Percentiles rank a stretch among this genome's conserved stretches.
Conservation (phyloP, 139 green algal genomes). For the Astrephomene gubernaculifera region DNA sequence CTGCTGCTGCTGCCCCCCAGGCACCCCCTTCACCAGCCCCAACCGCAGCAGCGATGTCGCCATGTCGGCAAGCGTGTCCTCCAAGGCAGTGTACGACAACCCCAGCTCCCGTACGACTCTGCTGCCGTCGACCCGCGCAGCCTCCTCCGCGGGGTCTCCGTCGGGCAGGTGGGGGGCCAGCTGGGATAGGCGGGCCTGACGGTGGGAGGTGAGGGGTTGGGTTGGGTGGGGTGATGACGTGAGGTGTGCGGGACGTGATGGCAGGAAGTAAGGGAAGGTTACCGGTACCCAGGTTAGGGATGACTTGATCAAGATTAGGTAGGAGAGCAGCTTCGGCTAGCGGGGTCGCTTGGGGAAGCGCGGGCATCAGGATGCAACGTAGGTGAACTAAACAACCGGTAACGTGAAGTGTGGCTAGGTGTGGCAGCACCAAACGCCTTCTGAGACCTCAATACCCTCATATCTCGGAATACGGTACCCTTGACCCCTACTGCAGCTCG, state of each 20-base stretch:
- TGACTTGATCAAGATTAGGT: background rate
- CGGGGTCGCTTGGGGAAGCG: background rate
- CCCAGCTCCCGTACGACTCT: slow-evolving; percentile 68
- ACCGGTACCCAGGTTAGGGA: too few relatives aligned
- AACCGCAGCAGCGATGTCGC: slow-evolving; percentile 4
- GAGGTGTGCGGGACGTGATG: too few relatives aligned
- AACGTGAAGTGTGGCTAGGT: too few relatives aligned
- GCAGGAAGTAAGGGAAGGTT: too few relatives aligned
- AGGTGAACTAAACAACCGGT: background rate
- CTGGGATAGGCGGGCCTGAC: background rate
- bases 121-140: slow-evolving; percentile 5
- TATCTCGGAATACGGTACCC: too few relatives aligned
- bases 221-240: background rate
- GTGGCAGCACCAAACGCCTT: too few relatives aligned
- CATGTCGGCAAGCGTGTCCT: slow-evolving; percentile 48
- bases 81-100: slow-evolving; percentile 17
- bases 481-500: too few relatives aligned
- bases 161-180: slow-evolving; percentile 17
- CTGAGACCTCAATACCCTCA: too few relatives aligned
- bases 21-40: slow-evolving; percentile 18
- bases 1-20: background rate
- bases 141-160: background rate
- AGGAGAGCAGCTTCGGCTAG: background rate
- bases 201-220: background rate
- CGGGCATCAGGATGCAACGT: background rate